These are phyloP conservation scores for Scleroderma bovista DNA, from an alignment of 768 basidiomycete species.

Conservation along the genomic window DNA sequence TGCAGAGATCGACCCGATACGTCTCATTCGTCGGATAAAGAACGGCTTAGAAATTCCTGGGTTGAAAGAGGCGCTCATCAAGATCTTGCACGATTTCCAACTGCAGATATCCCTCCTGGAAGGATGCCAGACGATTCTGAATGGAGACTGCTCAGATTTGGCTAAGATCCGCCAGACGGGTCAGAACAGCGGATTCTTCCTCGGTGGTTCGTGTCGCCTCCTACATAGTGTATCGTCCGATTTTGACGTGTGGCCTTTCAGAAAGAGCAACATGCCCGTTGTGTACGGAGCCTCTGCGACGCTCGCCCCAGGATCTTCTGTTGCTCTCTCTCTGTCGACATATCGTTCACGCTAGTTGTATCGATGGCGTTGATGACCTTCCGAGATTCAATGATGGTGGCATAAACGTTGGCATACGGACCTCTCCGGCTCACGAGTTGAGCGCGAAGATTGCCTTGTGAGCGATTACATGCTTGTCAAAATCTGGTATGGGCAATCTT, in stretches of 20 bases:
- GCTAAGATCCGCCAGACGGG: conserved; percentile 62
- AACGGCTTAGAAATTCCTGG: conserved; percentile 97
- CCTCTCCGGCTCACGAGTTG: conserved; percentile 37
- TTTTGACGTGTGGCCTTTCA: conserved; percentile 25
- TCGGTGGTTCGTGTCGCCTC: conserved; percentile 50
- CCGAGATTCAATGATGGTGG: conserved; percentile 53
- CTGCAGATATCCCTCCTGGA: conserved; percentile 89
- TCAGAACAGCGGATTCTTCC: conserved; percentile 77
- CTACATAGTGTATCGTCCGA: neutral
- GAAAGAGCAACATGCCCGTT: conserved; percentile 63
- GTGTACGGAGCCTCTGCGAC: conserved; percentile 55
- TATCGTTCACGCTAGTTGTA: conserved; percentile 76
- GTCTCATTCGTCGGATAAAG: conserved; percentile 89
- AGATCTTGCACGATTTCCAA: conserved; percentile 95
- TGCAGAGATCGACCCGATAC: conserved; percentile 91
- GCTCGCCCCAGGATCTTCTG: conserved; percentile 52
- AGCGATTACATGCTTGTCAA: conserved; percentile 17
- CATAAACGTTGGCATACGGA: conserved; percentile 38
- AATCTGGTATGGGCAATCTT: neutral
- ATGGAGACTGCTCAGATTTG: conserved; percentile 75
- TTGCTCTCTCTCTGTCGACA: conserved; percentile 86
- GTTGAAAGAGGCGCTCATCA: conserved; percentile 89
- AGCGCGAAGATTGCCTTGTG: conserved; percentile 80
- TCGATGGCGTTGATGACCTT: conserved; percentile 58
- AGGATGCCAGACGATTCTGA: conserved; percentile 83